Evolutionary conservation across 106 monocot genomes (phyloP), one percentile per base, ranked within the genome.

Genomic region (Platanthera guangdongensis): DNA sequence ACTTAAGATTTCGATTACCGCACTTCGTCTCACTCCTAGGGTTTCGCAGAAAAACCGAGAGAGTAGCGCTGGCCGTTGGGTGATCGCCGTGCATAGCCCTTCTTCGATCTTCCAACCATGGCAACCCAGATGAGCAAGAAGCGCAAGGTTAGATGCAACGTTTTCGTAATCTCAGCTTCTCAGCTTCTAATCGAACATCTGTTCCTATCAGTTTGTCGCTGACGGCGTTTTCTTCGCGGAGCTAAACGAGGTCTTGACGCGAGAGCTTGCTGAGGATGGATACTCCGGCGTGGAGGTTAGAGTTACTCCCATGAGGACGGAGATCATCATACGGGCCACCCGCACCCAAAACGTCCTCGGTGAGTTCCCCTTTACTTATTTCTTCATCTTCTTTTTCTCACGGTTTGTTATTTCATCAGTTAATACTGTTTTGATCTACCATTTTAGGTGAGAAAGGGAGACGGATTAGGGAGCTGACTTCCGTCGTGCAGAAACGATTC

Each of bases 401-500:
- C 52, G 52, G 13, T 53, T 53, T 7, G 8, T 10, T 53, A 53
- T 1, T 53, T 53, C 13, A 53, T 53, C 13, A 53, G 13, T 5
- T 9, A 14, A 2, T 62, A 2, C 14, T n/a, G 16, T 62, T 62
- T 18, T 9, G 72, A 48, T 72, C 48, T 52, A 4, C 7, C 9
- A 6, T 74, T 25, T 15, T 10, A 83, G 82, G 82, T 9, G 83
- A 83, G 70, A 83, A 83, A 62, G 75, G 83, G 2, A 83, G 79
- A 25, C 76, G 83, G 46, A 80, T 83, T 47, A 79, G 83, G 78
- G 83, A 83, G 52, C 46, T 83, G 75, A 83, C 83, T 2, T 83
- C 83, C 12, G 79, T 83, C 12, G 83, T 83, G 60, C 83, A 83
- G 79, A 83, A 83, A 48, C 57, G 79, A 19, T 83, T 83, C 15